Evolutionary conservation across 2,329 filamentous ascomycete genomes (phyloP).

Genomic region (Beauveria sp.): DNA sequence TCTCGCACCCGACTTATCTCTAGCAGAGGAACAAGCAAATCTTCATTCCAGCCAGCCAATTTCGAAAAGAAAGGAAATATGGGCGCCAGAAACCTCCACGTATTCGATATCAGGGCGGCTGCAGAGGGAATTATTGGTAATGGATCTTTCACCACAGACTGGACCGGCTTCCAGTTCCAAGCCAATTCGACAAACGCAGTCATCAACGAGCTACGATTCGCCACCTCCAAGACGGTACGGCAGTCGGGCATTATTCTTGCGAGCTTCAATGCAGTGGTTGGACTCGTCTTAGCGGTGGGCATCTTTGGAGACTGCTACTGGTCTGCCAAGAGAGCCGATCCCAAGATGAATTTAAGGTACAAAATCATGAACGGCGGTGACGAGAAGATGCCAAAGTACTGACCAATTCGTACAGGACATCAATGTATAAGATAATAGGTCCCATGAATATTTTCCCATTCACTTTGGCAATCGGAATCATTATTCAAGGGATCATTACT

Average conservation of each 20-base stretch:
- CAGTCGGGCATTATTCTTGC: conserved; percentile 55
- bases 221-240: conserved; percentile 48
- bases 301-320: conserved; percentile 51
- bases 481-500: conserved; percentile 51
- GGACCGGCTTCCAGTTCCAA: conserved; percentile 22
- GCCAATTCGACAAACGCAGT: conserved; percentile 37
- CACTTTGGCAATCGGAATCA: conserved; percentile 48
- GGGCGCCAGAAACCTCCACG: not conserved
- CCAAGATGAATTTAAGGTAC: conserved; percentile 36
- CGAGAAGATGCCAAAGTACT: not conserved
- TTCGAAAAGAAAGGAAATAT: not conserved
- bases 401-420: conserved; percentile 21
- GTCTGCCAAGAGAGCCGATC: conserved; percentile 32
- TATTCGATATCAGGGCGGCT: not conserved
- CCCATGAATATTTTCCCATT: conserved; percentile 47
- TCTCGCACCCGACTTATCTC: not conserved
- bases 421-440: conserved; percentile 35
- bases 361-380: not conserved
- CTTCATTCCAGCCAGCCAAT: not conserved
- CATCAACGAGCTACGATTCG: conserved; percentile 44
- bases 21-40: not conserved
- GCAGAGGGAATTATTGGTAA: conserved; percentile 3
- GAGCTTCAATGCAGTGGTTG: conserved; percentile 52
- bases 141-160: conserved; percentile 6
- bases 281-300: conserved; percentile 46